A percentile compares a stretch with the other conserved stretches of the same genome.
These are phyloP conservation scores for Handroanthus guayacan DNA, from an alignment of 257 asterid genomes.

Conservation along the genomic window DNA sequence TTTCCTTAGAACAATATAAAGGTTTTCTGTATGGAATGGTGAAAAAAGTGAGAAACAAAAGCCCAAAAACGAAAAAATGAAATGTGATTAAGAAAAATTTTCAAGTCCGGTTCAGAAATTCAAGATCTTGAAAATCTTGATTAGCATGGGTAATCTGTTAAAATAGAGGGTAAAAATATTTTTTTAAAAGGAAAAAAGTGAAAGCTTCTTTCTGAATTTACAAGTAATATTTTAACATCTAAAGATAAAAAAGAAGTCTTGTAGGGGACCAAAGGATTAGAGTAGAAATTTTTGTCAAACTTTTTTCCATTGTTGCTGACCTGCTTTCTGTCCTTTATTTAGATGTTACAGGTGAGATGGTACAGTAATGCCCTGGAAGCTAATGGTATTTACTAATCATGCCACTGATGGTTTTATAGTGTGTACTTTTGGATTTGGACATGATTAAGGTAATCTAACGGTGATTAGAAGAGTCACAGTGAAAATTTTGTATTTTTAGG, in stretches of 20 bases:
- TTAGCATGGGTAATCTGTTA: conserved; percentile 32
- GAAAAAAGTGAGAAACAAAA: conserved; percentile 30
- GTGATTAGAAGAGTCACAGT: conserved; percentile 9
- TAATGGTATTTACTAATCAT: conserved; percentile 37
- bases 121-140: conserved; percentile 45
- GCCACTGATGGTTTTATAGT: conserved; percentile 37
- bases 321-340: conserved; percentile 56
- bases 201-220: conserved; percentile 55
- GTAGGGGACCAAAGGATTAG: conserved; percentile 52
- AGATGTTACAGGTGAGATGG: conserved; percentile 15
- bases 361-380: conserved; percentile 30
- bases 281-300: conserved; percentile 56
- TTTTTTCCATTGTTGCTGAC: conserved; percentile 63
- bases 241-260: conserved; percentile 31
- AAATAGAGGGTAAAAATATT: conserved; percentile 29
- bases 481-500: neutral
- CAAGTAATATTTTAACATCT: conserved; percentile 38
- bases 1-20: conserved; percentile 5
- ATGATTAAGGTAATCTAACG: conserved; percentile 21
- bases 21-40: neutral
- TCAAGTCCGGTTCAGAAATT: conserved; percentile 54
- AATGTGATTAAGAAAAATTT: conserved; percentile 54
- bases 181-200: conserved; percentile 50
- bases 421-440: conserved; percentile 1
- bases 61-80: conserved; percentile 48